Evolutionary conservation across 148 eudicot genomes (phyloP), one percentile per base, ranked within the genome.

Genomic region (Fagopyrum homotropicum): DNA sequence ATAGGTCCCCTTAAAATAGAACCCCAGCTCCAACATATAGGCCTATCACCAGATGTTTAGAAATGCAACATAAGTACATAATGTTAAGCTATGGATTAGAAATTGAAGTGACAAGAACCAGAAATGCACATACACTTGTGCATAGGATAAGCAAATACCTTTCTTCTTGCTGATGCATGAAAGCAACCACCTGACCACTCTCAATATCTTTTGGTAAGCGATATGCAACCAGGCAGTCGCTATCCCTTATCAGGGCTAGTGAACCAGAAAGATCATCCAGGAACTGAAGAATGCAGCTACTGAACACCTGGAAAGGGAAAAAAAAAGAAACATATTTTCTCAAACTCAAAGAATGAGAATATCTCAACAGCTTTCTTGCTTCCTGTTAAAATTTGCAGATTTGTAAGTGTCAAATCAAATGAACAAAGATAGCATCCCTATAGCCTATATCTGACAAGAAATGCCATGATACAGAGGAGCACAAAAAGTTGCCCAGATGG

Each of bases 181-280:
- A 93, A 54, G 82, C 92, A 73, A 93, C 85, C 82, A 91, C 77
- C 72, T 78, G 76, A 79, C 77, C 86, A 74, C 59, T 69, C 77
- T 86, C 88, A 22, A 60, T 79, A 61, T 83, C 88, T 79, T 86
- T 87, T 7, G 90, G 84, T 80, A 93, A 83, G 76, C 91, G 86
- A 80, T 93, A 93, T 48, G 95, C 97, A 57, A 89, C 95, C 82
- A 93, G 93, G 75, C 29, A 54, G 80, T 89, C 98, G 68, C 74
- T 45, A 81, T 93, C 95, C 75, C 97, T 86, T 73, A 93, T 78
- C 69, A 91, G 77, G 50, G 85, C 94, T 79, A 93, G 55, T 6
- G 87, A 80, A 77, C 79, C 95, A 74, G 73, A 76, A 45, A 89
- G 86, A 48, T 85, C 83, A 49, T 87, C 95, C 80, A 88, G 66